Evolutionary conservation across 768 basidiomycete genomes (phyloP).

Genomic region (Leccinum imitatum): DNA sequence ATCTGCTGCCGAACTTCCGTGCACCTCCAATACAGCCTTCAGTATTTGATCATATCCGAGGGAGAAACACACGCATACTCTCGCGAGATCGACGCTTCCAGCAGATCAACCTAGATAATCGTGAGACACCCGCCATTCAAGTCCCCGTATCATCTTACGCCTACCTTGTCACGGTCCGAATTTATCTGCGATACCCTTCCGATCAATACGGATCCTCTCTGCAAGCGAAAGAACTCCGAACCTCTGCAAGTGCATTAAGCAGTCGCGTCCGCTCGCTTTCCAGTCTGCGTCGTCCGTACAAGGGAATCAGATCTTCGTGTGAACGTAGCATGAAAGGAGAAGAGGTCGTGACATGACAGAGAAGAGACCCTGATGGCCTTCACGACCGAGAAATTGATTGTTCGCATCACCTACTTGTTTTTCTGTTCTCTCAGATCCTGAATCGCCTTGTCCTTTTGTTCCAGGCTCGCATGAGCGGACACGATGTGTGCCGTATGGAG

Average conservation of each 20-base stretch:
- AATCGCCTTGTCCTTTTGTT: slow-evolving; percentile 74
- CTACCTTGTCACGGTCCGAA: slow-evolving; percentile 75
- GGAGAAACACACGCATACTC: slow-evolving; percentile 48
- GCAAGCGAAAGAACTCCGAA: slow-evolving; percentile 32
- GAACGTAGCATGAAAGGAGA: neutral
- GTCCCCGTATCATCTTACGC: slow-evolving; percentile 7
- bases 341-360: neutral
- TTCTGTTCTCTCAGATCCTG: slow-evolving; percentile 84
- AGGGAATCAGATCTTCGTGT: slow-evolving; percentile 15
- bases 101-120: slow-evolving; percentile 57
- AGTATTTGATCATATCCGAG: slow-evolving; percentile 6
- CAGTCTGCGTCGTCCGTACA: slow-evolving; percentile 42
- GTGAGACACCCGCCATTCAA: slow-evolving; percentile 3
- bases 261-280: slow-evolving; percentile 75
- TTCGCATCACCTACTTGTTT: slow-evolving; percentile 59
- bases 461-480: slow-evolving; percentile 76
- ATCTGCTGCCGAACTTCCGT: slow-evolving; percentile 68
- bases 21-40: slow-evolving; percentile 45
- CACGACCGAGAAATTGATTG: neutral
- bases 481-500: slow-evolving; percentile 86
- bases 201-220: slow-evolving; percentile 12
- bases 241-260: slow-evolving; percentile 68
- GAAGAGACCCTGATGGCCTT: neutral
- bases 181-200: slow-evolving; percentile 51
- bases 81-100: slow-evolving; percentile 63